These are phyloP conservation scores for Apiotrichum gracile DNA, from an alignment of 1,284 basidiomycete genomes.

Conservation along the genomic window DNA sequence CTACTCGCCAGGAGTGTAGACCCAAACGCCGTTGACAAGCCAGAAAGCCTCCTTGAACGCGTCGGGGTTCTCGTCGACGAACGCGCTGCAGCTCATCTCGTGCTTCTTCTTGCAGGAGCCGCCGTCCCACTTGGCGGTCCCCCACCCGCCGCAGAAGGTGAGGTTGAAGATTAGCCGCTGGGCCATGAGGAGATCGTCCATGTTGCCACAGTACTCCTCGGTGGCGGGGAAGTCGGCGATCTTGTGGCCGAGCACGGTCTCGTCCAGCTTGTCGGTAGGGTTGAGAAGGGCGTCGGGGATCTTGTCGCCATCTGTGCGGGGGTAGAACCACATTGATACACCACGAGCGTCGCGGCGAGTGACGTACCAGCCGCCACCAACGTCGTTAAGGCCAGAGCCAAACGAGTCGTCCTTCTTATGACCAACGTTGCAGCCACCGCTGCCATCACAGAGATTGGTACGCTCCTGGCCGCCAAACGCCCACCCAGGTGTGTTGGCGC, in stretches of 20 bases:
- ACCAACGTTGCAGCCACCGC: conserved; percentile 1
- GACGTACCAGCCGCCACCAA: conserved; percentile 73
- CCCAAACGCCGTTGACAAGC: conserved; percentile 56
- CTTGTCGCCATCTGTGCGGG: not conserved
- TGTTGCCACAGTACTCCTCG: not conserved
- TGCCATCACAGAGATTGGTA: conserved; percentile 54
- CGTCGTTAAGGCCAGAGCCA: conserved; percentile 40
- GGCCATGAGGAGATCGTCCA: not conserved
- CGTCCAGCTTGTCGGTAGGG: conserved; percentile 1
- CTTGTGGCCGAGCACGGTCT: conserved; percentile 3
- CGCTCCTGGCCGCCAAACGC: conserved; percentile 49
- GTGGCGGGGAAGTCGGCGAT: conserved; percentile 17
- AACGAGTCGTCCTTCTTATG: conserved; percentile 4
- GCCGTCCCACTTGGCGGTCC: not conserved
- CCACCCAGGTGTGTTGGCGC: not conserved
- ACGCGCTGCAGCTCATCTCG: not conserved
- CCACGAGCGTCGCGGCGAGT: conserved; percentile 43
- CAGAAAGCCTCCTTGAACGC: conserved; percentile 59
- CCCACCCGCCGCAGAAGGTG: conserved; percentile 45
- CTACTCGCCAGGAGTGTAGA: conserved; percentile 54
- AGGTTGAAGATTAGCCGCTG: conserved; percentile 37
- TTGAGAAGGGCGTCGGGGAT: conserved; percentile 1
- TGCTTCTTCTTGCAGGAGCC: not conserved
- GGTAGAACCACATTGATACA: conserved; percentile 9
- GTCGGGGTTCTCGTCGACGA: conserved; percentile 49